Evolutionary conservation across 2,329 filamentous ascomycete genomes (phyloP), one percentile per base, ranked within the genome.

Genomic region (Harringtonia lauricola): DNA sequence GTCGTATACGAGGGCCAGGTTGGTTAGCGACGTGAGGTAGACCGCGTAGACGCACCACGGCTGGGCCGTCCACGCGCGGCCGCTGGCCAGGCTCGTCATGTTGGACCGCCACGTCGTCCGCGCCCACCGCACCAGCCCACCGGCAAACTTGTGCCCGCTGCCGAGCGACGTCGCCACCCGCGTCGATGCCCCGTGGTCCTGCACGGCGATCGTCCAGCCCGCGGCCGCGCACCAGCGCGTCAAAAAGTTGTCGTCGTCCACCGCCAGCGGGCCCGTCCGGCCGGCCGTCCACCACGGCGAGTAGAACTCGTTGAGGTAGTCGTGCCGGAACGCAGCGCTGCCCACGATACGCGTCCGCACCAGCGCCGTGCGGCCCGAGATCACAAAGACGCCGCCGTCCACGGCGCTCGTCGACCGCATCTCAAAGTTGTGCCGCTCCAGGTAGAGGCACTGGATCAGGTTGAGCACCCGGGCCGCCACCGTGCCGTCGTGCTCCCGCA

Each of bases 391-490:
- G 10, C 72, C 74, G 9, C 74, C 74, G 45, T 81, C 77, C 10
- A 81, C 59, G 8, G 68, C 61, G 47, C 72, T 74, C 8, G 71
- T 71, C 0, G 72, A 63, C 1, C 70, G 65, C 42, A 75, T 71
- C 53, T 81, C 77, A 55, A 72, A 81, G 53, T 79, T 80, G 56
- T 79, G 74, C 0, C 76, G 71, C 50, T 74, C 67, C 1, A 82
- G 66, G 53, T 81, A 80, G n/a, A 68, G 56, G 26, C 69, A 70
- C 0, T 72, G 76, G 17, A 81, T 61, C 53, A 77, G 68, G 57
- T 81, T 79, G 56, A 65, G 66, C 42, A 70, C 57, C 0, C 57
- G 58, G 5, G 43, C 44, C 55, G 55, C 59, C 2, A 56, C 26
- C 4, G 56, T 55, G 8, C 39, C n/a, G 0, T 50, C 49, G 0